Conservation (phyloP, 306 rosid genomes). For the Fragaria nilgerrensis region DNA sequence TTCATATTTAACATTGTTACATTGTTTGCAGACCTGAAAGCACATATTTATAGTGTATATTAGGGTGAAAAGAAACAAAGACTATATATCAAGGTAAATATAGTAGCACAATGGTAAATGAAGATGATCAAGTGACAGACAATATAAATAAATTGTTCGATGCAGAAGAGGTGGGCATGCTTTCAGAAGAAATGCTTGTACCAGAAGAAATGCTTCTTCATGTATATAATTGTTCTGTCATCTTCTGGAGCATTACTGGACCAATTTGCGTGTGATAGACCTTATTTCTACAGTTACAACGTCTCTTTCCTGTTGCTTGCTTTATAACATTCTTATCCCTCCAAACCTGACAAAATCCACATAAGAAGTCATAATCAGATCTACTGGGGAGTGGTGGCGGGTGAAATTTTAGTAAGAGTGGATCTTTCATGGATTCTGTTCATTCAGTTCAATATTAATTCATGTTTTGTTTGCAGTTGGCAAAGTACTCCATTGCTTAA, state of each 20-base stretch:
- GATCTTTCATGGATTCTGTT: too few species aligned
- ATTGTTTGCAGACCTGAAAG: conserved; percentile 90
- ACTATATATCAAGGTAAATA: neutral
- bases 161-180: neutral
- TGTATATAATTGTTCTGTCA: conserved; percentile 81
- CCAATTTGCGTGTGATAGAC: conserved; percentile 97
- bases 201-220: neutral
- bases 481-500: too few species aligned
- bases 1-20: conserved; percentile 86
- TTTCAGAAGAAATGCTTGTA: neutral
- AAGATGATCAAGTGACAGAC: neutral
- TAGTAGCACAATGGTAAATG: neutral
- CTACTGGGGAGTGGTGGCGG: neutral
- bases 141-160: neutral
- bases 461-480: too few species aligned
- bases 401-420: too few species aligned
- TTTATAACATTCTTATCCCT: conserved; percentile 88
- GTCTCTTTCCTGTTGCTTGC: conserved; percentile 92
- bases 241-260: conserved; percentile 97
- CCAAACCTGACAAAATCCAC: conserved; percentile 67
- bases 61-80: too few species aligned
- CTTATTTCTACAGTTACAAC: conserved; percentile 95
- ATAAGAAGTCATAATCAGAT: conserved; percentile 15
- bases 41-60: conserved; percentile 7
- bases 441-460: too few species aligned